Evolutionary conservation across 441 rosid species (phyloP).

Genomic region (Arabidopsis lyrata): DNA sequence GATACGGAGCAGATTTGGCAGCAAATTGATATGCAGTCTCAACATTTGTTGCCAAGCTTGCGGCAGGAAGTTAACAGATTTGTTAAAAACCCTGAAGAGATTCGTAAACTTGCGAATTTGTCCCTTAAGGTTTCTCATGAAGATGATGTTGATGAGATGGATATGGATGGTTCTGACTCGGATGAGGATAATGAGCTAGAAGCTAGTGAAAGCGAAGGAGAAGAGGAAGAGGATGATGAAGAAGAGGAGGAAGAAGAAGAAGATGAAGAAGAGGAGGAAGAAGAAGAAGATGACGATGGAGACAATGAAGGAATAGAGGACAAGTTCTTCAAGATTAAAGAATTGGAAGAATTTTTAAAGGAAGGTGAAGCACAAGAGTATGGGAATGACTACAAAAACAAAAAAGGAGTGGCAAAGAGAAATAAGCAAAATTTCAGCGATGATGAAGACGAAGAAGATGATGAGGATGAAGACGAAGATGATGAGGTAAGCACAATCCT

Average conservation of each 20-base stretch:
- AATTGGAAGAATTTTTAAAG: constrained; percentile 73
- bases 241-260: constrained; percentile 33
- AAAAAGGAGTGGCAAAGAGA: constrained; percentile 44
- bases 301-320: constrained; percentile 71
- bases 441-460: constrained; percentile 45
- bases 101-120: constrained; percentile 46
- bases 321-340: constrained; percentile 78
- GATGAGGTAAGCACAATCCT: constrained; percentile 43
- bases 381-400: constrained; percentile 54
- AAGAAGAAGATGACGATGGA: constrained; percentile 28
- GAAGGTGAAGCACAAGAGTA: constrained; percentile 82
- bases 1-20: constrained; percentile 97
- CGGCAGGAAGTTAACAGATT: constrained; percentile 63
- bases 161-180: constrained; percentile 46
- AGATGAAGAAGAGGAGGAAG: constrained; percentile 28
- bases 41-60: constrained; percentile 61
- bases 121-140: constrained; percentile 36
- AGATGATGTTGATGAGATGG: constrained; percentile 42
- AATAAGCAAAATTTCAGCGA: constrained; percentile 39
- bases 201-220: constrained; percentile 38
- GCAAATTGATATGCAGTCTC: constrained; percentile 85
- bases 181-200: constrained; percentile 45
- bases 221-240: constrained; percentile 34
- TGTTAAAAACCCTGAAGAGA: constrained; percentile 64
- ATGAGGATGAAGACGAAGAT: constrained; percentile 45